Base-by-base conservation (phyloP, 1,284 basidiomycete genomes). In the Malassezia obtusa region DNA sequence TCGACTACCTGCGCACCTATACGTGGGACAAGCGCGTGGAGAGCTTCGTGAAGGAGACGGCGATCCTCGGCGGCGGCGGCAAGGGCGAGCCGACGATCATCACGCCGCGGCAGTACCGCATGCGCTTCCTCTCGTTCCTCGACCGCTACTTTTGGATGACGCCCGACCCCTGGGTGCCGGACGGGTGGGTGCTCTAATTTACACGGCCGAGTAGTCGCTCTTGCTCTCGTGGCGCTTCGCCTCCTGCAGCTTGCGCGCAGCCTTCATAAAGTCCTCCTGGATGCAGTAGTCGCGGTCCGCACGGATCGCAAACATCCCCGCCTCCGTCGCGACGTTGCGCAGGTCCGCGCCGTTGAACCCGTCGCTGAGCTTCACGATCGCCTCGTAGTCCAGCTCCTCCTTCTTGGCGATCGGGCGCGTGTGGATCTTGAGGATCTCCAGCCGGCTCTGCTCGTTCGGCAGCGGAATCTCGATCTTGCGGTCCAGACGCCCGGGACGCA, bases 1-100 rank as follows among this genome's bases (percentile, higher is more conserved):
- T 98, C 58, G 89, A 92, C 75, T 92, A 89, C 71, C 86, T 92
- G 55, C 83, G 89, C 17, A 91, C 89, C 1, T 92, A 90, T 67
- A 92, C 88, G 0, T 90, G 89, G 90, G 92, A 98, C 77, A 98
- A 98, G 78, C 90, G 90, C 67, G 79, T 96, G 24, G 92, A 98
- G 76, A 92, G 84, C 62, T 92, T 89, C 85, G 89, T 96, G 44
- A 98, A 96, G 73, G 92, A 96, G 67, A 85, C 87, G 1, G 81
- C 86, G 0, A 88, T 91, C 75, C 78, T 95, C 17, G 87, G 88
- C 50, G 79, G 79, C 47, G 83, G 56, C n/a, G 65, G 67, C 19
- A 65, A 65, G 44, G 68, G 67, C 43, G 65, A 65, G 46, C 69
- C 69, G 22, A 72, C 69, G 24, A 64, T 71, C 52, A 71, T 73